phyloP scores from a whole-genome alignment of 805 yeast genomes.

The Jamesozyma rosinii region DNA sequence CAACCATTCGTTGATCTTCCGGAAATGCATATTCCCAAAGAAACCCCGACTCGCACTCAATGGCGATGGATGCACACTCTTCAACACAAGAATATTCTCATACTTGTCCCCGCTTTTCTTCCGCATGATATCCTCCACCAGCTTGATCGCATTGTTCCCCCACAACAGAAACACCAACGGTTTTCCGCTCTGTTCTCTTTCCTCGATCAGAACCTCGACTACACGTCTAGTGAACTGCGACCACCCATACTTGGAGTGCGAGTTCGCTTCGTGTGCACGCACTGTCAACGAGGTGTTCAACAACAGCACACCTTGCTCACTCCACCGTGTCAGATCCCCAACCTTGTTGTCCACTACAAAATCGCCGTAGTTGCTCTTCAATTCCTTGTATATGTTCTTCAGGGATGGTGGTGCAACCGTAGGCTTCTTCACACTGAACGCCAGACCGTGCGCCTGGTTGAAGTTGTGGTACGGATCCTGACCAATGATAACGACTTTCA shows the following conservation, averaged over 20 bases:
- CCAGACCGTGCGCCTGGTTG: constrained; percentile 94
- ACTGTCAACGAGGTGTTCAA: constrained; percentile 86
- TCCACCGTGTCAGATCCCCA: constrained; percentile 71
- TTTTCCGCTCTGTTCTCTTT: constrained; percentile 42
- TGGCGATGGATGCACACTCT: constrained; percentile 91
- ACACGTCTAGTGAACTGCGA: constrained; percentile 75
- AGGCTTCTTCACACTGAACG: constrained; percentile 83
- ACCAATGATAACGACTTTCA: constrained; percentile 76
- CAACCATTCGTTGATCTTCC: constrained; percentile 72
- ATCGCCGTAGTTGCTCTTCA: constrained; percentile 63
- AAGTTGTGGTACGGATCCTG: constrained; percentile 94
- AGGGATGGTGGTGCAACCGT: constrained; percentile 83
- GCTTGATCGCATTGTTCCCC: constrained; percentile 67
- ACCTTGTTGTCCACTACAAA: constrained; percentile 45
- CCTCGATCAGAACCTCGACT: constrained; percentile 42
- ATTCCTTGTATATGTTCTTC: constrained; percentile 73
- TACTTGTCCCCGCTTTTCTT: neutral
- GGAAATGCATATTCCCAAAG: constrained; percentile 68
- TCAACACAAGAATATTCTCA: constrained; percentile 42
- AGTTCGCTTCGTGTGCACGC: constrained; percentile 84
- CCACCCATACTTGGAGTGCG: constrained; percentile 90
- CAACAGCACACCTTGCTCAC: constrained; percentile 75
- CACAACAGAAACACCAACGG: constrained; percentile 64
- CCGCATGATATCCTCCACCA: constrained; percentile 37
- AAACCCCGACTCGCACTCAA: constrained; percentile 78